These are phyloP conservation scores for Rhodotorula sp. DNA, from an alignment of 1,284 basidiomycete species.

Conservation along the genomic window DNA sequence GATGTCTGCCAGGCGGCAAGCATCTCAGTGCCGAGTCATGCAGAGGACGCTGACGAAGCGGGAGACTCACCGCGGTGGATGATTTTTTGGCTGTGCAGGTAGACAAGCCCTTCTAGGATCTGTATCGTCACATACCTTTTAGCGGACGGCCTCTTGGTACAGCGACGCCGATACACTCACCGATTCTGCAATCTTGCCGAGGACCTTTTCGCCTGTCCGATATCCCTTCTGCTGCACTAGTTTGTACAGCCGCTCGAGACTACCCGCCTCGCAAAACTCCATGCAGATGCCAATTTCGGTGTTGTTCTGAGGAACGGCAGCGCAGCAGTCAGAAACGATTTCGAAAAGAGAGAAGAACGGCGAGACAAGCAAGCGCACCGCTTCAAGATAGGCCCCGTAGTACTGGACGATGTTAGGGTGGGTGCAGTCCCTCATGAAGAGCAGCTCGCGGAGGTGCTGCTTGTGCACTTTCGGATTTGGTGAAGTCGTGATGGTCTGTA, in stretches of 20 bases:
- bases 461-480: constrained; percentile 80
- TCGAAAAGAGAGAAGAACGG: background rate
- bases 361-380: constrained; percentile 53
- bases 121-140: constrained; percentile 46
- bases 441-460: constrained; percentile 88
- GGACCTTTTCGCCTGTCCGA: constrained; percentile 84
- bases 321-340: background rate
- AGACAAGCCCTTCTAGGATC: constrained; percentile 85
- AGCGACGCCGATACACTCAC: constrained; percentile 56
- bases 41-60: background rate
- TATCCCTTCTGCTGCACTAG: constrained; percentile 73
- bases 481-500: constrained; percentile 81
- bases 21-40: background rate
- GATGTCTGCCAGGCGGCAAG: constrained; percentile 54
- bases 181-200: constrained; percentile 86
- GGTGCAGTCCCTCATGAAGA: constrained; percentile 78
- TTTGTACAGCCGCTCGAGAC: constrained; percentile 79
- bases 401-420: constrained; percentile 89
- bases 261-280: constrained; percentile 84
- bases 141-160: background rate
- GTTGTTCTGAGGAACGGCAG: constrained; percentile 51
- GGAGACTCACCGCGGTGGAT: constrained; percentile 69
- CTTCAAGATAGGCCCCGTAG: constrained; percentile 92
- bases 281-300: constrained; percentile 94
- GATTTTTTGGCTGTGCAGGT: constrained; percentile 84